Percentiles rank a stretch among this genome's conserved stretches.
These are phyloP conservation scores for Yarrowia hollandica DNA, from an alignment of 805 yeast genomes.

Conservation along the genomic window DNA sequence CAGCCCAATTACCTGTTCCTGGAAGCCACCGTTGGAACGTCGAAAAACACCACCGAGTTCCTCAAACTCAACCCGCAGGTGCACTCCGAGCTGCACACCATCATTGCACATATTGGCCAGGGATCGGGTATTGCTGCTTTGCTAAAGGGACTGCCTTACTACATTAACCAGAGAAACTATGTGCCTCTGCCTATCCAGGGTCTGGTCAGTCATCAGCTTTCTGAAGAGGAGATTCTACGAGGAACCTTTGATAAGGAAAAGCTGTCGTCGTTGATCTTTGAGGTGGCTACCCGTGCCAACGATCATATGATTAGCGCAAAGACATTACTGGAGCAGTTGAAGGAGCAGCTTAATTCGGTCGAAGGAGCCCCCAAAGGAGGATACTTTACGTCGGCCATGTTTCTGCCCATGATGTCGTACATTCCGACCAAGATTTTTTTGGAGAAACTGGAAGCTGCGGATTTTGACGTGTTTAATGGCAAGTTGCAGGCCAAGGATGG, in stretches of 20 bases:
- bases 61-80: slow-evolving; percentile 50
- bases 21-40: slow-evolving; percentile 53
- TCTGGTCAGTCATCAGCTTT: slow-evolving; percentile 53
- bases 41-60: slow-evolving; percentile 55
- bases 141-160: slow-evolving; percentile 60
- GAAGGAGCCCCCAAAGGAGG: slow-evolving; percentile 37
- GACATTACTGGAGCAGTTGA: slow-evolving; percentile 49
- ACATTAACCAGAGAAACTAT: slow-evolving; percentile 52
- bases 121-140: slow-evolving; percentile 69
- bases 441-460: slow-evolving; percentile 57
- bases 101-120: slow-evolving; percentile 80
- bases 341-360: slow-evolving; percentile 42
- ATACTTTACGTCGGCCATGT: slow-evolving; percentile 54
- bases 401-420: slow-evolving; percentile 65
- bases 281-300: slow-evolving; percentile 71
- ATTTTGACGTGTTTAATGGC: slow-evolving; percentile 57
- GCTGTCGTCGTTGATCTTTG: slow-evolving; percentile 62
- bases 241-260: slow-evolving; percentile 41
- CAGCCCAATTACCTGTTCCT: slow-evolving; percentile 70
- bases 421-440: slow-evolving; percentile 66
- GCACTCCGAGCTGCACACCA: slow-evolving; percentile 53
- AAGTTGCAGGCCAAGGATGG: slow-evolving; percentile 16
- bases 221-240: slow-evolving; percentile 59
- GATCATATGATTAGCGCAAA: slow-evolving; percentile 76
- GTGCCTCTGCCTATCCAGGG: slow-evolving; percentile 64